phyloP scores from a whole-genome alignment of 2,329 filamentous ascomycete genomes.

The Sphaerulina vaccinii region DNA sequence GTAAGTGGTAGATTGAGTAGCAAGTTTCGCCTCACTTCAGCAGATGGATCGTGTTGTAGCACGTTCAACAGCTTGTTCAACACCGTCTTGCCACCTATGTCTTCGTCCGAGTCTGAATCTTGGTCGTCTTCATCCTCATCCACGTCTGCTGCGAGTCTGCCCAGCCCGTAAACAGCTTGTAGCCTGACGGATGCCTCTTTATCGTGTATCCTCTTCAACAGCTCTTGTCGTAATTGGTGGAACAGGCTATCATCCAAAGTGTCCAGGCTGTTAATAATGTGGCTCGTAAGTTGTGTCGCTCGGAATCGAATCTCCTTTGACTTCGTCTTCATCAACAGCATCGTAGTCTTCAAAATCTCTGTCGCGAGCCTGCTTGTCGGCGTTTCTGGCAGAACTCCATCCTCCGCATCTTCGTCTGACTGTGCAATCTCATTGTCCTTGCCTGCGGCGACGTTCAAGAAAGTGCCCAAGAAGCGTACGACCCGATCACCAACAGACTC shows the following conservation, averaged over 20 bases:
- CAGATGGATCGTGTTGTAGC: constrained; percentile 89
- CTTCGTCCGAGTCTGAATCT: constrained; percentile 68
- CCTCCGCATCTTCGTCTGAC: constrained; percentile 59
- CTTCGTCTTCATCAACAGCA: constrained; percentile 78
- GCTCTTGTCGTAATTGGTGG: constrained; percentile 71
- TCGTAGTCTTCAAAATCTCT: constrained; percentile 68
- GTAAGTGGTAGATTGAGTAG: constrained; percentile 87
- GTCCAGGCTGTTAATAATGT: constrained; percentile 89
- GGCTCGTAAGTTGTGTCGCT: constrained; percentile 82
- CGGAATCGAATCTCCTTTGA: constrained; percentile 92
- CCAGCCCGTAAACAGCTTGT: constrained; percentile 88
- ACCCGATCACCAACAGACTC: constrained; percentile 84
- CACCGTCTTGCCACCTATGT: constrained; percentile 64
- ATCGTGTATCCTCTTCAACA: constrained; percentile 84
- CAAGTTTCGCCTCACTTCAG: constrained; percentile 85
- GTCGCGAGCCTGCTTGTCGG: constrained; percentile 77
- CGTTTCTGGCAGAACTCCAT: constrained; percentile 69
- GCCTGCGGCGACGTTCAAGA: constrained; percentile 67
- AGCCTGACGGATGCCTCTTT: constrained; percentile 91
- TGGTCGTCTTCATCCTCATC: constrained; percentile 62
- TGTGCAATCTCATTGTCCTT: constrained; percentile 49
- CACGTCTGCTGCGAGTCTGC: constrained; percentile 71
- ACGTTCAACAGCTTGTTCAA: constrained; percentile 82
- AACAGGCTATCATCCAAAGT: constrained; percentile 91
- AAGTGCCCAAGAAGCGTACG: constrained; percentile 83